phyloP scores from a whole-genome alignment of 148 eudicot genomes.

The Rhododendron ferrugineum region DNA sequence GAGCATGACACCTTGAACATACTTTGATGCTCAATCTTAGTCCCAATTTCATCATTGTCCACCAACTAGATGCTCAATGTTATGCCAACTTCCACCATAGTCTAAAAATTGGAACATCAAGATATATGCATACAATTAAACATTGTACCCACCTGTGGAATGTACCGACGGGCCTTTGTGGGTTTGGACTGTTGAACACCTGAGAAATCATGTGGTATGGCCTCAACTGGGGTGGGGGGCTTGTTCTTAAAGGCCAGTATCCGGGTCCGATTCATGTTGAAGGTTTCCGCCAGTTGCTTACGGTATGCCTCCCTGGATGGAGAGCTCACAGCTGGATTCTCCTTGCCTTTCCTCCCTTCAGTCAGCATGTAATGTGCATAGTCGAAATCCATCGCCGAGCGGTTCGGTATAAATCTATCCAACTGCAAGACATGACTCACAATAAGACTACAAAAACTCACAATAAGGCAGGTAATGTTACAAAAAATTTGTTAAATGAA shows the following conservation, averaged over 20 bases:
- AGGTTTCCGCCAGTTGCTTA: constrained; percentile 73
- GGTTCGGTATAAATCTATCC: constrained; percentile 94
- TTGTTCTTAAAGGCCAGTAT: constrained; percentile 94
- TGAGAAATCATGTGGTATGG: constrained; percentile 46
- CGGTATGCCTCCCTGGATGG: constrained; percentile 83
- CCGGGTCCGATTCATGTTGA: constrained; percentile 83
- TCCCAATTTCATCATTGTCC: neutral
- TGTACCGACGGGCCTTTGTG: constrained; percentile 60
- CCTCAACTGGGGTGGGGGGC: constrained; percentile 66
- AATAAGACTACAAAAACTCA: neutral
- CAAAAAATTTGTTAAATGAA: neutral
- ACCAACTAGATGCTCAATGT: neutral
- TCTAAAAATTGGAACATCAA: neutral
- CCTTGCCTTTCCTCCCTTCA: constrained; percentile 74
- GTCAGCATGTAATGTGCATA: constrained; percentile 87
- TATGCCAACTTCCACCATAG: neutral
- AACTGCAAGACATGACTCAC: constrained; percentile 27
- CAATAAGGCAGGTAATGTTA: neutral
- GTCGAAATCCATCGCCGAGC: constrained; percentile 91
- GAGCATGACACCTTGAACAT: neutral
- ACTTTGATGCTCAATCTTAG: neutral
- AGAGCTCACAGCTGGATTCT: constrained; percentile 60
- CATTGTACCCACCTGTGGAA: constrained; percentile 62
- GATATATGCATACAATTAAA: neutral
- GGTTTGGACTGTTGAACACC: constrained; percentile 55